Evolutionary conservation across 1,139 yeast species (phyloP), one percentile per base, ranked within the genome.

Genomic region (Diutina neorugosa): DNA sequence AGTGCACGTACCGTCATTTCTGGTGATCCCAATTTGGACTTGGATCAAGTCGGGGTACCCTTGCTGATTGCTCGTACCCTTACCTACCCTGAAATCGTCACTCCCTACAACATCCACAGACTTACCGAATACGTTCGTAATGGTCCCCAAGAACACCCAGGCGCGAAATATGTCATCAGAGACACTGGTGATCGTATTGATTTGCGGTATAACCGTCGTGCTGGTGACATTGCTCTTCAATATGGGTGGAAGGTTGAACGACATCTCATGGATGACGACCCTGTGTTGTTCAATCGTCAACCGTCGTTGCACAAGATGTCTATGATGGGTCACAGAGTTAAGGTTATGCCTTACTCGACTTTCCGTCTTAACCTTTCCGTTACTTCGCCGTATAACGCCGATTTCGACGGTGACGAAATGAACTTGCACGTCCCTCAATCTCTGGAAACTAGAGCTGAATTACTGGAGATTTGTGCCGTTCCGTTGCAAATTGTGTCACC

Each of bases 401-500:
- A 94, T 86, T 94, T 94, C 77, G 99, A 94, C 74, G 99, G 99
- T 77, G 99, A 94, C 70, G 98, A 94, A 73, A 94, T 94, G 99
- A 94, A 94, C 71, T 85, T 94, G 73, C 99, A 94, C 66, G 99
- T 94, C 60, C 99, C 99, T 5, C 99, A 94, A 69, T 88, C 96
- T 7, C 97, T 91, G 59, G 99, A 94, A 70, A 93, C 98, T 0
- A 80, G 98, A 66, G 96, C 98, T 2, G 99, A 94, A 69, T 76
- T 93, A 59, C 85, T 91, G 44, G 95, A 93, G 66, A 81, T 93
- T 63, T 90, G 97, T 73, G 96, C 97, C 25, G 99, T 93, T 47
- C 98, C 98, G 7, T 75, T 90, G 57, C 98, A 93, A 70, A 94
- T 93, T 77, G 96, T 93, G 48, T 91, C 98, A 18, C 97, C 99